These are phyloP conservation scores for Leccinum solheimii DNA, from an alignment of 1,284 basidiomycete genomes.

Conservation along the genomic window DNA sequence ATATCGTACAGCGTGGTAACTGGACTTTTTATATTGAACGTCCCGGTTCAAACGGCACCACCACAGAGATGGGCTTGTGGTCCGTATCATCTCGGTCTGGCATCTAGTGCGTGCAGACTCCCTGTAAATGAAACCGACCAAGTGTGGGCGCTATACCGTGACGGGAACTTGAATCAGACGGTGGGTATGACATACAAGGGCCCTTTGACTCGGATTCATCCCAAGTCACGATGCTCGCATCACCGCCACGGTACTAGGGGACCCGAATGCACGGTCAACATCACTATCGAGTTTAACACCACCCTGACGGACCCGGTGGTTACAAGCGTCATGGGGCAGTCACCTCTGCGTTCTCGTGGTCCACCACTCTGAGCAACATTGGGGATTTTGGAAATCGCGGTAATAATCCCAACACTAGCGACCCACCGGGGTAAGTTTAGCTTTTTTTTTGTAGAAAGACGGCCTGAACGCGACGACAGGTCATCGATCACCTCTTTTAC, in stretches of 20 bases:
- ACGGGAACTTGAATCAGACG: conserved; percentile 78
- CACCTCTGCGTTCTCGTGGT: conserved; percentile 69
- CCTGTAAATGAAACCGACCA: conserved; percentile 60
- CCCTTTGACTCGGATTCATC: conserved; percentile 47
- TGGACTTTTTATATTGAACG: conserved; percentile 78
- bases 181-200: conserved; percentile 51
- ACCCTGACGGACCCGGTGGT: conserved; percentile 55
- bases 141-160: conserved; percentile 72
- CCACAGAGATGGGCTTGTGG: conserved; percentile 88
- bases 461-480: conserved; percentile 37
- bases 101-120: conserved; percentile 57
- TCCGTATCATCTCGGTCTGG: conserved; percentile 65
- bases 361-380: conserved; percentile 67
- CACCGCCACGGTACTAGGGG: conserved; percentile 42
- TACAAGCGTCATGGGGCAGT: conserved; percentile 51
- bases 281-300: conserved; percentile 77
- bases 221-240: conserved; percentile 86
- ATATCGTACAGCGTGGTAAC: conserved; percentile 76
- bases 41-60: conserved; percentile 81
- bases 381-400: conserved; percentile 75
- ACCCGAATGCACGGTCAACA: conserved; percentile 58
- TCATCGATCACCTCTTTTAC: conserved; percentile 74
- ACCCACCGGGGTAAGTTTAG: conserved; percentile 48
- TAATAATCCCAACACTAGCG: conserved; percentile 56
- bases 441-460: not conserved